Base-by-base conservation (phyloP, 2,329 filamentous ascomycete species). In the Chaetomium sp. region DNA sequence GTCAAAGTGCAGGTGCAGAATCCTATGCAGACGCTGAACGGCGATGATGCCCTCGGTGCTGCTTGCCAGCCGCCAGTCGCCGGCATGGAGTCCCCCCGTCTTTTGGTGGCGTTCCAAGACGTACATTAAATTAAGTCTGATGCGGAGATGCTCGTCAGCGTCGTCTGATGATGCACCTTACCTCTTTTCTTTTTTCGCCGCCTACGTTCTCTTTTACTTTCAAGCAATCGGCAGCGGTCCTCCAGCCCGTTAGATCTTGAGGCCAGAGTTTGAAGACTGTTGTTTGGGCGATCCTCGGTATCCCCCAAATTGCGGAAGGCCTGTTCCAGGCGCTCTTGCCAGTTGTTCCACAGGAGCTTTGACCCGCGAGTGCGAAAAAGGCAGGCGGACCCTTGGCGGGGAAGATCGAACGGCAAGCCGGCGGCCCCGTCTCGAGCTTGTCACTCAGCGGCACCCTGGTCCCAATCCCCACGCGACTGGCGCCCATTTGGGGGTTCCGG, bases 381-480 rank as follows among this genome's bases (percentile, higher is more conserved):
- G 38, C 48, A 53, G 40, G 55, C 48, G 49, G 11, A 38, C 42
- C 55, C 37, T 33, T 45, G 32, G 40, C 6, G 36, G 33, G 12
- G 49, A 41, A 54, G 40, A 52, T 27, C 48, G 49, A 9, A 52
- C 48, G 54, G 59, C 49, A 59, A 41, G 6, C 54, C 37, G 38
- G 14, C 48, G 51, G 36, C 44, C 48, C 36, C 33, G 47, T 52
- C 59, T 57, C 54, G 55, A 54, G 46, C 60, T 55, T 35, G 41
- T 38, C 8, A 52, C 53, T 51, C 46, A 56, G 50, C 55, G 47
- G 38, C 54, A 49, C 48, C 47, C 45, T 55, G 55, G 56, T 49
- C 56, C 42, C 52, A 55, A 50, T 41, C 44, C 52, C 59, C 59
- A 55, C 59, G 53, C 59, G 45, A 54, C 47, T 44, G 42, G 5